phyloP scores from a whole-genome alignment of 1,139 yeast species.

The Fermentozyma sake region DNA sequence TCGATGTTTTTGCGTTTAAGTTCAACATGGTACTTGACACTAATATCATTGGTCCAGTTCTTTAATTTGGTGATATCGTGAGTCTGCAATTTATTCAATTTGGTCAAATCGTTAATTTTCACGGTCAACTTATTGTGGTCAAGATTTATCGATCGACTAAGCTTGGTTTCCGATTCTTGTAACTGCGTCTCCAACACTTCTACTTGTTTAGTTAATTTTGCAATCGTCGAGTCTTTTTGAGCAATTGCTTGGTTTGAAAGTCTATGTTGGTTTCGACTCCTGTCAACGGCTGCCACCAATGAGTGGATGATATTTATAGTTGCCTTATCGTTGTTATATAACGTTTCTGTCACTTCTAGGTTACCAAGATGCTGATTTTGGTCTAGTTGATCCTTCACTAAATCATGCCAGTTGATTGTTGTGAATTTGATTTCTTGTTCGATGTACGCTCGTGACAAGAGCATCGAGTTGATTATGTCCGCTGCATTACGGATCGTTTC shows the following conservation, averaged over 20 bases:
- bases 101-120: conserved; percentile 17
- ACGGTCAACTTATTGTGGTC: conserved; percentile 16
- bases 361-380: conserved; percentile 2
- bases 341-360: conserved; percentile 21
- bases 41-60: conserved; percentile 27
- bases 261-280: conserved; percentile 32
- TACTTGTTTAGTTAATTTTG: conserved; percentile 21
- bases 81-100: conserved; percentile 24
- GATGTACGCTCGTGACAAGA: conserved; percentile 36
- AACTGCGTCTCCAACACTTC: conserved; percentile 18
- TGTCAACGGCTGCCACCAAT: conserved; percentile 35
- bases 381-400: conserved; percentile 12
- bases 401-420: conserved; percentile 31
- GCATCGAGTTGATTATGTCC: conserved; percentile 33
- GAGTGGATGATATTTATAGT: conserved; percentile 41
- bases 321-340: conserved; percentile 41
- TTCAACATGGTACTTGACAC: conserved; percentile 38
- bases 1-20: conserved; percentile 33
- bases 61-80: conserved; percentile 28
- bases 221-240: conserved; percentile 28
- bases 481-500: conserved; percentile 37
- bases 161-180: conserved; percentile 9
- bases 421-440: conserved; percentile 29
- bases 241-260: conserved; percentile 26
- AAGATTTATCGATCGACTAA: conserved; percentile 15